These are phyloP conservation scores for Rhodomyrtus psidioides DNA, from an alignment of 441 rosid species.

Conservation along the genomic window DNA sequence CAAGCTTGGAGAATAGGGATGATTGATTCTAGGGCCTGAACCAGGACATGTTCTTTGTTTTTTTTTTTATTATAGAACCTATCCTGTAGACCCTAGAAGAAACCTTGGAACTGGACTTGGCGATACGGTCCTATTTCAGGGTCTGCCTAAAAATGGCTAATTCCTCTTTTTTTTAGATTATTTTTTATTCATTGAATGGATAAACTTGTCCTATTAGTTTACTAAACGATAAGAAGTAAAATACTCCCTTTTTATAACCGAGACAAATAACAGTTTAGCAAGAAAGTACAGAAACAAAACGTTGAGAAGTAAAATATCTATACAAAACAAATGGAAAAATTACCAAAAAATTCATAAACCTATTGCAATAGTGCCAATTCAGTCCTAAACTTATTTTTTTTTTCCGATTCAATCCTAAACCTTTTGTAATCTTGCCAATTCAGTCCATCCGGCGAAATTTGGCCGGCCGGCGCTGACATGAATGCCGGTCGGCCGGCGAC, in stretches of 20 bases:
- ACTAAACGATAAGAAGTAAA: not conserved
- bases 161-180: not conserved
- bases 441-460: no score
- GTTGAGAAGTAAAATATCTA: not conserved
- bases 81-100: not conserved
- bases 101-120: accelerated
- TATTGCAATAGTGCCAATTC: no score
- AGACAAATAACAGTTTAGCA: no score
- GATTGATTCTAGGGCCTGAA: not conserved
- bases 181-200: no score
- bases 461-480: no score
- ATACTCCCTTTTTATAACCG: not conserved
- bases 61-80: not conserved
- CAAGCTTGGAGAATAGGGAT: not conserved
- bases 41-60: no score
- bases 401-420: no score
- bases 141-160: not conserved
- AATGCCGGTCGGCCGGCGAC: no score
- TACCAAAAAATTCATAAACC: no score
- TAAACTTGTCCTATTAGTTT: not conserved
- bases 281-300: not conserved
- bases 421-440: no score
- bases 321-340: not conserved
- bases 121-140: accelerated
- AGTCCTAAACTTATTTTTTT: no score